Evolutionary conservation across 305 asterid species (phyloP), one percentile per base, ranked within the genome.

Genomic region (Euphrasia arctica): DNA sequence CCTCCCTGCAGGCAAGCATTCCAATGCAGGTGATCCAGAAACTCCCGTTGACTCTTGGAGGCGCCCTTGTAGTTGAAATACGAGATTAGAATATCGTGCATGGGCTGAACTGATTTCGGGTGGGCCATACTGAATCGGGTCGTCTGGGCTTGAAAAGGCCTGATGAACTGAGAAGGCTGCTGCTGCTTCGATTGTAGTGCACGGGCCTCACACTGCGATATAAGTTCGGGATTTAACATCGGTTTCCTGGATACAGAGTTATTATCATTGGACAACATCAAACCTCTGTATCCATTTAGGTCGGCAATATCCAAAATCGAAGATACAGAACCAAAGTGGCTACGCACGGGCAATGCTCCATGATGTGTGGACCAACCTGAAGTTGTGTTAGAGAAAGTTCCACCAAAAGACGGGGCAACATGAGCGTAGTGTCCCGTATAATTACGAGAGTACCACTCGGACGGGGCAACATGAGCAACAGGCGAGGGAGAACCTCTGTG

Each of bases 11-110:
- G 22, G 69, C 87, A 84, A 25, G n/a, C 60, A 22, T 9, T 70
- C 62, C n/a, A 39, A 75, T 84, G 90, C 75, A 79, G 65, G 54
- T 54, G 43, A 57, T 63, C 68, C 71, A 81, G 39, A 75, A 77
- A 74, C 29, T 68, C 72, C 51, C 54, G 75, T 55, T 25, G 74
- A 57, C 39, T 68, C 51, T 67, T 69, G 65, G 66, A 68, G 56
- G 63, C 60, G 48, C 61, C 54, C 59, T 47, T 76, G 69, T 62
- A 67, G 28, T 34, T 68, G 62, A 74, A 49, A 71, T 81, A 81
- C 4, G 34, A 69, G 25, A 48, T 27, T 48, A 75, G 71, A 70
- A 79, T 62, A 10, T 64, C 51, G 65, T 68, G 79, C 66, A 52
- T 31, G 42, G 65, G 58, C 42, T 58, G 4, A 47, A 13, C 34